A percentile compares a stretch with the other conserved stretches of the same genome.
phyloP scores from a whole-genome alignment of 176 grass and related monocot genomes.

The Alopecurus myosuroides region DNA sequence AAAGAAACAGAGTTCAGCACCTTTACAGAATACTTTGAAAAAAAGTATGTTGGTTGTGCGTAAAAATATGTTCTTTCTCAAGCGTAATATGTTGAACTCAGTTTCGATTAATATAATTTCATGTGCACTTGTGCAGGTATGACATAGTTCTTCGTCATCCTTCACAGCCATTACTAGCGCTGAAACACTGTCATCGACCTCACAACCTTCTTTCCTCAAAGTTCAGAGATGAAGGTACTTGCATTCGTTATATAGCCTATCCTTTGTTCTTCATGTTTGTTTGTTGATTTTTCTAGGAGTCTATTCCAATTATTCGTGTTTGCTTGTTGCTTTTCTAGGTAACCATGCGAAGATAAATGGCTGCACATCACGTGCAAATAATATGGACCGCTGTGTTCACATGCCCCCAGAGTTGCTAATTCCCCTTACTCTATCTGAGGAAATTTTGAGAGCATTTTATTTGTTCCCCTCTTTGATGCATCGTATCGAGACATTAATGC shows the following conservation, averaged over 20 bases:
- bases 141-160: constrained; percentile 65
- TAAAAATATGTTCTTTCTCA: constrained; percentile 1
- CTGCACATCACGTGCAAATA: constrained; percentile 21
- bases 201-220: constrained; percentile 87
- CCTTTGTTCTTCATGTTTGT: not conserved
- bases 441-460: constrained; percentile 80
- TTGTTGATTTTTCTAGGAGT: constrained; percentile 42
- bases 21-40: constrained; percentile 68
- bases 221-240: constrained; percentile 46
- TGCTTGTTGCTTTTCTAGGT: constrained; percentile 43
- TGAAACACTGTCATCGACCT: constrained; percentile 75
- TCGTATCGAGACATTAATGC: constrained; percentile 72
- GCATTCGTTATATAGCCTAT: not conserved
- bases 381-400: constrained; percentile 43
- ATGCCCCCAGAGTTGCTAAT: constrained; percentile 91
- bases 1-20: constrained; percentile 48
- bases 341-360: constrained; percentile 35
- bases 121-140: constrained; percentile 73
- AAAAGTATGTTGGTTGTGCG: constrained; percentile 54
- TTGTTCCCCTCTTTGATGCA: constrained; percentile 95
- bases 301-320: not conserved
- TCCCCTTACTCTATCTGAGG: constrained; percentile 59
- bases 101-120: not conserved
- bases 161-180: constrained; percentile 61
- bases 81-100: not conserved